phyloP scores from a whole-genome alignment of 768 basidiomycete species.

The Lactarius akahatsu region DNA sequence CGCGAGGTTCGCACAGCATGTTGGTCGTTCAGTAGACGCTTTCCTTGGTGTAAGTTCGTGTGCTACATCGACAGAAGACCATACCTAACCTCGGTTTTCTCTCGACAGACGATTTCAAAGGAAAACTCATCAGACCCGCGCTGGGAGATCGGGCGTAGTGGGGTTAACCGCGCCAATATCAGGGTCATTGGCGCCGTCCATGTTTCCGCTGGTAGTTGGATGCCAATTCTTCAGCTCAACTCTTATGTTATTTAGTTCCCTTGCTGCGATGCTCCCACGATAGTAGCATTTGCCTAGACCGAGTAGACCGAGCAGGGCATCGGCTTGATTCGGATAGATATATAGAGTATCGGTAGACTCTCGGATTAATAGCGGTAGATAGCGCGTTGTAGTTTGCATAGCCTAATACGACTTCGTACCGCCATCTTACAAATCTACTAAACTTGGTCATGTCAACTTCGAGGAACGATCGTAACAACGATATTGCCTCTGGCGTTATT shows the following conservation, averaged over 20 bases:
- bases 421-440: background rate
- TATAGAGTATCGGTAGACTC: background rate
- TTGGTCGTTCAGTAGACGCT: slow-evolving; percentile 21
- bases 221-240: slow-evolving; percentile 25
- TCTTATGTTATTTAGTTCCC: slow-evolving; percentile 4
- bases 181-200: slow-evolving; percentile 22
- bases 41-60: slow-evolving; percentile 20
- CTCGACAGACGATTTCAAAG: background rate
- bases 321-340: background rate
- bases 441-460: background rate
- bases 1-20: slow-evolving; percentile 20
- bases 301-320: background rate
- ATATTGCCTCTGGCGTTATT: background rate
- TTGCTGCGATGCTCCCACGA: background rate
- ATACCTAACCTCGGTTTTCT: background rate
- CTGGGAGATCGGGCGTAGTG: slow-evolving; percentile 14
- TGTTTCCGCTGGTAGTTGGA: slow-evolving; percentile 25
- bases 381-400: background rate
- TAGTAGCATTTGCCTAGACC: background rate
- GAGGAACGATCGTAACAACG: background rate
- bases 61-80: background rate
- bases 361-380: background rate
- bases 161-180: slow-evolving; percentile 7
- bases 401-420: background rate
- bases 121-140: background rate